phyloP scores from a whole-genome alignment of 192 early-diverging fungal species.

The Linnemannia schmuckeri region DNA sequence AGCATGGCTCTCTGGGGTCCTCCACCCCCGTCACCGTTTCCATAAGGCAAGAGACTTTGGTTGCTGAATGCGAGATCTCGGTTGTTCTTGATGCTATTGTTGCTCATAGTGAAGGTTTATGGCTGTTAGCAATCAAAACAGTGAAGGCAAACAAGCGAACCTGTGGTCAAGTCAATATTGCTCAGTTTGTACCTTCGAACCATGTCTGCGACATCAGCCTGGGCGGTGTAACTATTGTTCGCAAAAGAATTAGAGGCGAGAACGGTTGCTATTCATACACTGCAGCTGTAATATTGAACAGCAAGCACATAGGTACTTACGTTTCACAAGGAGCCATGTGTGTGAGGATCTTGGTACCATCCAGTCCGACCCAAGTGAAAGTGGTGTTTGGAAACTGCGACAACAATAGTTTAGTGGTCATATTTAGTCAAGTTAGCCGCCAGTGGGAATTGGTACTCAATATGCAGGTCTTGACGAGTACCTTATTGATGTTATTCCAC shows the following conservation, averaged over 20 bases:
- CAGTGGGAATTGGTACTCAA: background rate
- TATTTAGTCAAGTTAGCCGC: background rate
- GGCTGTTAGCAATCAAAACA: background rate
- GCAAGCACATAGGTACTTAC: slow-evolving; percentile 31
- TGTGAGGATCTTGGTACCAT: slow-evolving; percentile 86
- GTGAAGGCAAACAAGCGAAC: background rate
- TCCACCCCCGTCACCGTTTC: slow-evolving; percentile 97
- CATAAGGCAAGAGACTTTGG: slow-evolving; percentile 91
- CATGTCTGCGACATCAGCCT: slow-evolving; percentile 47
- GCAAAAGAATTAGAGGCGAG: background rate
- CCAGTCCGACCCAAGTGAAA: slow-evolving; percentile 93
- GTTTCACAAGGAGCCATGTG: slow-evolving; percentile 96
- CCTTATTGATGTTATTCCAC: slow-evolving; percentile 99
- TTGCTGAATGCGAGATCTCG: slow-evolving; percentile 89
- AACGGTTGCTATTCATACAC: background rate
- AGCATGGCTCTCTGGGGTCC: slow-evolving; percentile 89
- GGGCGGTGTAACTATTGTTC: slow-evolving; percentile 35
- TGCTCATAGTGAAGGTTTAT: background rate
- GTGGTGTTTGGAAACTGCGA: slow-evolving; percentile 92
- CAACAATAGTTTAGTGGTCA: background rate
- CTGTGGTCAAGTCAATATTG: background rate
- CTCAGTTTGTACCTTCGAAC: slow-evolving; percentile 36
- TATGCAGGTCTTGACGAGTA: slow-evolving; percentile 13
- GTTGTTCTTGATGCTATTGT: slow-evolving; percentile 83
- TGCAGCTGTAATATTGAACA: background rate